Base-by-base conservation (phyloP, 2,329 filamentous ascomycete species). In the Xylariaceae sp. region DNA sequence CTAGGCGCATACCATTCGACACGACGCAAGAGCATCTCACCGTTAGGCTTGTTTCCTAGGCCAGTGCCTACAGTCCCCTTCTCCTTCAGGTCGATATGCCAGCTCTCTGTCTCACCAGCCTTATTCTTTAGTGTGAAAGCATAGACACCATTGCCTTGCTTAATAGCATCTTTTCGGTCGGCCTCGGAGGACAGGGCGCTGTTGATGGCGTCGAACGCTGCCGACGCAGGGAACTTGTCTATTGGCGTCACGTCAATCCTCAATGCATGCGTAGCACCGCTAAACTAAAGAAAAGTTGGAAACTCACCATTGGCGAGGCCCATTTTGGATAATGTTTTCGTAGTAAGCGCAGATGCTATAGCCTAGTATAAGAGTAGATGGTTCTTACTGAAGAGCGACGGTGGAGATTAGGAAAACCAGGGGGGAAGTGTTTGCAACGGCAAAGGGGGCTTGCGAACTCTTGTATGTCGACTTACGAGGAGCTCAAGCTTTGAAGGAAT, bases 21-120 rank as follows among this genome's bases (percentile, higher is more conserved):
- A 33, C 33, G 12, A 21, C 48, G 16, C 31, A 37, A 31, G 21
- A 24, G n/a, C 6, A 19, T 11, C 86, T 71, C 74, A 96, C 92
- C 91, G 73, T 87, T 91, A 36, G 94, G 87, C 81, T 97, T 96
- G 66, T 84, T 85, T 67, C 89, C 89, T 23, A 84, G 74, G 53
- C 95, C 95, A 72, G 89, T 89, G 68, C 84, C 89, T 37, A 96
- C 93, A 53, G 83, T 84, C 63, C 95, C 95, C 61, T 88, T 89
- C 71, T 96, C 85, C 83, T 97, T 97, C 61, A 99, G 86, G 75
- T 99, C 95, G 67, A 99, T 91, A 80, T 96, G 86, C 95, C 95
- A 99, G 78, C 86, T 90, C 70, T 91, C 87, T 57, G 87, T 87
- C 75, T 93, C 85, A 68, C 91, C 92, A 21, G 82, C 82, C 56